Percentiles rank a stretch among this genome's conserved stretches.
Evolutionary conservation across 73 alveolate genomes (phyloP).

Genomic region (Stentor coeruleus): DNA sequence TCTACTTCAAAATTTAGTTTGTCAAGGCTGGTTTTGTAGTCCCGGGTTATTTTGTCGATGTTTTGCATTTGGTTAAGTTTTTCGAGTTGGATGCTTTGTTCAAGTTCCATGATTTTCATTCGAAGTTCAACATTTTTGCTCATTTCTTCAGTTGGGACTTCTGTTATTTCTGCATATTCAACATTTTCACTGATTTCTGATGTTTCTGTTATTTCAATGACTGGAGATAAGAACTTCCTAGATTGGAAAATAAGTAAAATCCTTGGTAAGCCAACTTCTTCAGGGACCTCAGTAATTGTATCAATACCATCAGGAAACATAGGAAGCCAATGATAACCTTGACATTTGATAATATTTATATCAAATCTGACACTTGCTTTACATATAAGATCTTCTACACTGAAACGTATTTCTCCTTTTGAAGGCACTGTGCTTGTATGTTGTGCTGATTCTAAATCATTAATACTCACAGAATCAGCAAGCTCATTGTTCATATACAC

Average conservation of each 20-base stretch:
- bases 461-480: not conserved
- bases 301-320: not conserved
- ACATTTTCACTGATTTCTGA: slow-evolving; percentile 1
- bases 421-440: not conserved
- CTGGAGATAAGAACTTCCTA: slow-evolving; percentile 7
- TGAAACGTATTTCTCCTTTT: not conserved
- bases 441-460: not conserved
- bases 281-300: not conserved
- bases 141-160: not conserved
- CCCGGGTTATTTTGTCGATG: not conserved
- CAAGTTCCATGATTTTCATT: not conserved
- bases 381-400: not conserved
- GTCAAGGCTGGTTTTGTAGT: not conserved
- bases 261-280: not conserved
- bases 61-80: not conserved
- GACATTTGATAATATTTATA: not conserved
- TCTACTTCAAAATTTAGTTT: not conserved
- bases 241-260: not conserved
- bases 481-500: too few relatives aligned
- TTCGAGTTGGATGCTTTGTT: not conserved
- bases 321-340: slow-evolving; percentile 10
- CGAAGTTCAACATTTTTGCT: not conserved
- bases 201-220: not conserved
- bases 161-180: not conserved
- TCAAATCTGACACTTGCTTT: not conserved